Base-by-base conservation (phyloP, 495 filamentous ascomycete genomes). In the Aspergillus wentii region DNA sequence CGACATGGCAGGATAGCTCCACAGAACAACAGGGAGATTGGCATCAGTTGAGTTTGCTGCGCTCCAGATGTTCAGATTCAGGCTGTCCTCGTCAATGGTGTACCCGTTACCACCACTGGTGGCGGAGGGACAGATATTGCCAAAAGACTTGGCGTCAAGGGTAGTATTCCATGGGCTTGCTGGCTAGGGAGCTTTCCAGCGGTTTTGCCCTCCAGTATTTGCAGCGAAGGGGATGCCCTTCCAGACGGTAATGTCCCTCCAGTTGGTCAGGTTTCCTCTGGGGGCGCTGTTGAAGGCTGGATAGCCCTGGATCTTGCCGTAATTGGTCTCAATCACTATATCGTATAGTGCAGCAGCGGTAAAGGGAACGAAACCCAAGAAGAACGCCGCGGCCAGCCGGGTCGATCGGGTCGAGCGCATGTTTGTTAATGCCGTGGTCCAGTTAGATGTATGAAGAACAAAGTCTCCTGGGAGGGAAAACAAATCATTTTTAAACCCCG, bases 161-260 rank as follows among this genome's bases (percentile, higher is more conserved):
- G 37, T 39, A 19, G 17, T 28, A 9, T 39, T 46, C 45, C 45
- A 48, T 8, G 29, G 4, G 6, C 23, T 33, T 14, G 30, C 29
- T 4, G 35, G 17, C 18, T 48, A 35, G 6, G 45, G 45, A 2
- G 45, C 38, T 8, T 33, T 43, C 39, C 39, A 48, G 4, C 45
- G 45, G 30, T 48, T 48, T n/a, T 36, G 8, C 8, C 35, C 34
- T 4, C 39, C 40, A 7, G 45, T 42, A 8, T 21, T 35, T 3
- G 45, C 35, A 5, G 45, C 45, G 31, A 35, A 48, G 8, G 45
- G 45, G 30, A 48, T 40, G 13, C 35, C 35, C 17, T 42, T 47
- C 38, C 44, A 47, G 9, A 41, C 38, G 9, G 38, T 22, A 75
- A 85, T 36, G 56, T 87, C 2, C 27, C 62, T 26, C 65, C 86